Percentiles rank a stretch among this genome's conserved stretches.
These are phyloP conservation scores for Diaporthe eres DNA, from an alignment of 2,329 filamentous ascomycete species.

Conservation along the genomic window DNA sequence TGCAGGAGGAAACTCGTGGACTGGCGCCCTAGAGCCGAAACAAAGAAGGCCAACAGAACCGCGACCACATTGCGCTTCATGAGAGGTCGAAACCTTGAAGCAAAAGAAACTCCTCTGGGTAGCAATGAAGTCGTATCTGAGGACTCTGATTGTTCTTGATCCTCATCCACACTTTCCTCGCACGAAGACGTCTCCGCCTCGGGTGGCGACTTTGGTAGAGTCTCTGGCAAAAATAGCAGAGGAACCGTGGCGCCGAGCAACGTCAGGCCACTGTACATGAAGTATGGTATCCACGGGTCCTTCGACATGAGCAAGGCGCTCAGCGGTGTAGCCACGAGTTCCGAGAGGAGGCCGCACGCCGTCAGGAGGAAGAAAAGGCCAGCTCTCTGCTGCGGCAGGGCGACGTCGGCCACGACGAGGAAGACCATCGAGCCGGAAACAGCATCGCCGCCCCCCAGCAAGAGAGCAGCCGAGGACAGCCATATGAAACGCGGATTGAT, in stretches of 20 bases:
- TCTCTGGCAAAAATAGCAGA: constrained; percentile 25
- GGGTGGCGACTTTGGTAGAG: neutral
- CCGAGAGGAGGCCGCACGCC: constrained; percentile 1
- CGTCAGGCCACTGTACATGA: constrained; percentile 11
- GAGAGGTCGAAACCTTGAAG: constrained; percentile 13
- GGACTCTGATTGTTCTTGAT: neutral
- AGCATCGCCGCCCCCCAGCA: constrained; percentile 6
- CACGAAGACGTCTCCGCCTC: neutral
- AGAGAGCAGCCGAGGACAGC: constrained; percentile 12
- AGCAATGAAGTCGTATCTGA: neutral
- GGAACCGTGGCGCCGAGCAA: constrained; percentile 6
- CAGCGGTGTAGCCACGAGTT: constrained; percentile 14
- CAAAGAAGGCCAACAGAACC: constrained; percentile 21
- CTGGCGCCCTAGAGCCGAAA: constrained; percentile 29
- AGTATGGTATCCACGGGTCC: constrained; percentile 25
- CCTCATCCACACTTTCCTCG: too few species aligned
- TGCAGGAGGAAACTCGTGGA: constrained; percentile 29
- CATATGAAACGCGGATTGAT: constrained; percentile 16
- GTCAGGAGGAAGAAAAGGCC: constrained; percentile 24
- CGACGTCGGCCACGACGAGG: constrained; percentile 15
- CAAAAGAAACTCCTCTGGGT: neutral
- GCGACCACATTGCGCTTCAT: constrained; percentile 21
- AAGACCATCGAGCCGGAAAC: constrained; percentile 20
- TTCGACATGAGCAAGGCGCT: constrained; percentile 28
- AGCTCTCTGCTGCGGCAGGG: constrained; percentile 17